Evolutionary conservation across 2,329 filamentous ascomycete genomes (phyloP).

Genomic region (Coleophoma eucalyptorum): DNA sequence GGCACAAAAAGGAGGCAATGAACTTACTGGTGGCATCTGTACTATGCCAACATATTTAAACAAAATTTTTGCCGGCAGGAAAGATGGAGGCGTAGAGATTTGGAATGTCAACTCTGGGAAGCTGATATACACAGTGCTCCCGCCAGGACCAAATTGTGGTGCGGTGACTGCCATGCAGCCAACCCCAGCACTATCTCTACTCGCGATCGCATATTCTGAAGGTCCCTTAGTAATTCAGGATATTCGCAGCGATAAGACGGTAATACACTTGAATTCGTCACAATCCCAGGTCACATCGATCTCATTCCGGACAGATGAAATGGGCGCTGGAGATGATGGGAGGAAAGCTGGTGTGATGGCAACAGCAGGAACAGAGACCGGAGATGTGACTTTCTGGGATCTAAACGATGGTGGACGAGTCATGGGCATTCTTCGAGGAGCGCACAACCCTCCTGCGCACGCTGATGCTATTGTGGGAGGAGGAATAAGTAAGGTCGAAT

Average conservation of each 20-base stretch:
- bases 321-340: conserved; percentile 85
- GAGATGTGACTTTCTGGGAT: conserved; percentile 96
- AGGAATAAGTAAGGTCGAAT: conserved; percentile 84
- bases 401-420: conserved; percentile 84
- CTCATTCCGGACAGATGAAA: conserved; percentile 83
- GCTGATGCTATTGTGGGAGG: conserved; percentile 54
- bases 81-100: conserved; percentile 88
- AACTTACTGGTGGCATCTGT: conserved; percentile 74
- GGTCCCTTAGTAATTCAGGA: conserved; percentile 80
- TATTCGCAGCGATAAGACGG: conserved; percentile 69
- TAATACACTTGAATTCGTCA: conserved; percentile 67
- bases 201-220: conserved; percentile 82
- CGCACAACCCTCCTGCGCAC: conserved; percentile 71
- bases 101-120: conserved; percentile 96
- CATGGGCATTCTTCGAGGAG: conserved; percentile 80
- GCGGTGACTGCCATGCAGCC: conserved; percentile 85
- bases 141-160: conserved; percentile 68
- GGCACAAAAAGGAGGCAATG: conserved; percentile 53
- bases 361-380: conserved; percentile 72
- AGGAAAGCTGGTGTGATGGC: conserved; percentile 89
- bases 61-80: conserved; percentile 86
- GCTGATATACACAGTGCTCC: conserved; percentile 83
- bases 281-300: conserved; percentile 69
- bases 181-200: conserved; percentile 75
- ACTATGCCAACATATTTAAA: conserved; percentile 95